A percentile compares a stretch with the other conserved stretches of the same genome.
Conservation (phyloP, 345 rosid species). For the Aquilaria yunnanensis region DNA sequence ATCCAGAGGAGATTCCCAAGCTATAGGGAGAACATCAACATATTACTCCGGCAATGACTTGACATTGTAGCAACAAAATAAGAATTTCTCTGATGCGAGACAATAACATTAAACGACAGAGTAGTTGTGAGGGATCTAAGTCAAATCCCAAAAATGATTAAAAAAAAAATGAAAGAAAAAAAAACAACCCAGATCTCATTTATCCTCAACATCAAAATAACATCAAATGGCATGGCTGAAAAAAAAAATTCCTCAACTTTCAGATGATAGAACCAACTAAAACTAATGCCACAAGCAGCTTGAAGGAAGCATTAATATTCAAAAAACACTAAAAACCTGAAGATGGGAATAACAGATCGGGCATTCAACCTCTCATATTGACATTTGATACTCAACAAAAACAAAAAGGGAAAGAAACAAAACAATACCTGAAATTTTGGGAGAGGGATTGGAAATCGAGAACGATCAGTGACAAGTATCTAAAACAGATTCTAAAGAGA, state of each 20-base stretch:
- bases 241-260: constrained; percentile 2
- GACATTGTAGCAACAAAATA: no score
- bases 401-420: not conserved
- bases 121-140: constrained; percentile 26
- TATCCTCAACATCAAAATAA: not conserved
- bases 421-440: not conserved
- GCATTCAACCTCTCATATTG: constrained; percentile 6
- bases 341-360: constrained; percentile 10
- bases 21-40: no score
- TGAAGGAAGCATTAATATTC: constrained; percentile 1
- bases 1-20: no score
- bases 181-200: constrained; percentile 29
- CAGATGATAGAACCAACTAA: not conserved
- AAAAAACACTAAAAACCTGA: constrained; percentile 4
- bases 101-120: constrained; percentile 7
- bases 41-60: no score
- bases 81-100: constrained; percentile 25
- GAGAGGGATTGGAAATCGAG: constrained; percentile 17
- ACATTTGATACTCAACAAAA: no score
- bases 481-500: constrained; percentile 8
- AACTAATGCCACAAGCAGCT: constrained; percentile 6
- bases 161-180: constrained; percentile 13
- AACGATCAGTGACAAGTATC: not conserved
- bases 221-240: constrained; percentile 1
- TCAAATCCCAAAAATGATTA: constrained; percentile 9